A percentile compares a stretch with the other conserved stretches of the same genome.
Evolutionary conservation across 257 asterid species (phyloP).

Genomic region (Ehretia macrophylla): DNA sequence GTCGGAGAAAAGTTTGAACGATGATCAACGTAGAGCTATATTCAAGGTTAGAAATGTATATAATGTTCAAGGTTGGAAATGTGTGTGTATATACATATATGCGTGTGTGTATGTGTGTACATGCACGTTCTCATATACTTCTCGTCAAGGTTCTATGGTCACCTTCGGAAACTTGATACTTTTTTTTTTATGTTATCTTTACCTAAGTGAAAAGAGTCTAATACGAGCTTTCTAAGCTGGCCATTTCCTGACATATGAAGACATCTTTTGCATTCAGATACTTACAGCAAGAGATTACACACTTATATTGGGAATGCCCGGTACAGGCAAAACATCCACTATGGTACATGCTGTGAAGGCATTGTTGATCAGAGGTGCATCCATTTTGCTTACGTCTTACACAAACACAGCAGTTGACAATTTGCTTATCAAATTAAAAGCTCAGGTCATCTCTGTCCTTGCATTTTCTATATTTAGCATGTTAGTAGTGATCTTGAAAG

Average conservation of each 20-base stretch:
- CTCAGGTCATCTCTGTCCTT: conserved; percentile 59
- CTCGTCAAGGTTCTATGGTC: no score
- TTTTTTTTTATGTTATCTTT: not conserved
- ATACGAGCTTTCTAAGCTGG: conserved; percentile 3
- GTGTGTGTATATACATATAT: no score
- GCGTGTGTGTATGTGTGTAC: no score
- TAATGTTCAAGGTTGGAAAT: conserved; percentile 42
- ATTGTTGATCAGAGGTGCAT: conserved; percentile 86
- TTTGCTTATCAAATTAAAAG: conserved; percentile 77
- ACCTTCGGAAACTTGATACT: no score
- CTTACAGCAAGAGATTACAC: conserved; percentile 87
- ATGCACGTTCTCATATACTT: no score
- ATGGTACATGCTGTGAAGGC: conserved; percentile 99
- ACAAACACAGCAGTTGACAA: conserved; percentile 96
- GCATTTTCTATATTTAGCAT: conserved; percentile 9
- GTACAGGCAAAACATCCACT: conserved; percentile 95
- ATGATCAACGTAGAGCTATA: conserved; percentile 92
- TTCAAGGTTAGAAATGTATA: no score
- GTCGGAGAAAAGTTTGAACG: conserved; percentile 79
- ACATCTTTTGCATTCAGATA: conserved; percentile 44
- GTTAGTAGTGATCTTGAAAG: conserved; percentile 3
- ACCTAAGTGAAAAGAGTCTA: not conserved
- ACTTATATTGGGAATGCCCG: conserved; percentile 98
- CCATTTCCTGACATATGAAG: conserved; percentile 1
- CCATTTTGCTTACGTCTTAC: conserved; percentile 97